Conservation (phyloP, 495 filamentous ascomycete species). For the Lophiotrema nucula region DNA sequence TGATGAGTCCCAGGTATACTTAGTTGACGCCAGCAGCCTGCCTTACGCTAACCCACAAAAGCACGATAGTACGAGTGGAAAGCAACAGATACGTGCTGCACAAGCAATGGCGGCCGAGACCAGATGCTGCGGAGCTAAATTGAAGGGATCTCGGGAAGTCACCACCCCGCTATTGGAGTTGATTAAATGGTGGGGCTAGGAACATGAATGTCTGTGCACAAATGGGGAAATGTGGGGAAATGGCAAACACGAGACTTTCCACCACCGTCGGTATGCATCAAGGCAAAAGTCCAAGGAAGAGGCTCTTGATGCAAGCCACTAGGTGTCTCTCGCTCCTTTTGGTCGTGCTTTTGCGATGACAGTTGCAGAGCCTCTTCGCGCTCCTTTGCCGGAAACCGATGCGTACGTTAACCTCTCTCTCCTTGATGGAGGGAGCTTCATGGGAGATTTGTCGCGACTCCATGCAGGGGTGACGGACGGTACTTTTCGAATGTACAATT, state of each 20-base stretch:
- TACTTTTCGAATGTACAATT: slow-evolving; percentile 31
- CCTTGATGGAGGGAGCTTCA: slow-evolving; percentile 31
- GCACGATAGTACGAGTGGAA: not conserved
- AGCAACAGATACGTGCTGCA: not conserved
- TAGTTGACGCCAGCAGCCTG: too few relatives aligned
- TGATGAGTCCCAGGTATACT: not conserved
- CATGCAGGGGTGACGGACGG: slow-evolving; percentile 20
- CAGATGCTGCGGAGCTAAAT: slow-evolving; percentile 7
- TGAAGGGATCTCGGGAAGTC: slow-evolving; percentile 11
- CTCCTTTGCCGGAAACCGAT: slow-evolving; percentile 20
- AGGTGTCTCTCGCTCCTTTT: not conserved
- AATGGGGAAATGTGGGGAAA: slow-evolving; percentile 24
- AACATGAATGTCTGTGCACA: slow-evolving; percentile 13
- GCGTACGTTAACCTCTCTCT: slow-evolving; percentile 21
- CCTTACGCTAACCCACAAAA: not conserved
- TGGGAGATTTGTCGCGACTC: slow-evolving; percentile 16
- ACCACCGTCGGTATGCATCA: not conserved
- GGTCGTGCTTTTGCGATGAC: slow-evolving; percentile 16
- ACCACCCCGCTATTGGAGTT: slow-evolving; percentile 25
- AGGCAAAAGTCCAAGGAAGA: slow-evolving; percentile 11
- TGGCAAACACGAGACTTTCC: not conserved
- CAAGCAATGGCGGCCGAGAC: not conserved
- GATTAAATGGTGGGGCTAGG: slow-evolving; percentile 24
- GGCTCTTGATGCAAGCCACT: slow-evolving; percentile 9
- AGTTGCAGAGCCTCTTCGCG: slow-evolving; percentile 6